A percentile compares a stretch with the other conserved stretches of the same genome.
Evolutionary conservation across 106 monocot species (phyloP).

Genomic region (Narthecium ossifragum): DNA sequence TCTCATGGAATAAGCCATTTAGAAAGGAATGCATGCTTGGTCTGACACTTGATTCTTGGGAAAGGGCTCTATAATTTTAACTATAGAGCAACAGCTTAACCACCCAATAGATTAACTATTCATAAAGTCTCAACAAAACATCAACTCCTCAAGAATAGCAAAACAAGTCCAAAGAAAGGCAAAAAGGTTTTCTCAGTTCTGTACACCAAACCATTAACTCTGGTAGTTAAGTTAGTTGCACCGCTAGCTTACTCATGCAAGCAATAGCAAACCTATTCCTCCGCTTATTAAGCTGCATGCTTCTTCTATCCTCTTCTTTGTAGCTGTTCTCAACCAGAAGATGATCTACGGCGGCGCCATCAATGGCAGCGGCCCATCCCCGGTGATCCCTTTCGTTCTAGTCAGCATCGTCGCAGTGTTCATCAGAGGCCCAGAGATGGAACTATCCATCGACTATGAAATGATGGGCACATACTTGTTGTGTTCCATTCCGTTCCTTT

Average conservation of each 20-base stretch:
- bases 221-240: conserved; percentile 2
- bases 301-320: not conserved
- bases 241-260: not conserved
- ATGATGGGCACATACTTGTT: too few species aligned
- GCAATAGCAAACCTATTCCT: too few species aligned
- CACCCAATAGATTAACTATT: not conserved
- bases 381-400: not conserved
- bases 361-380: not conserved
- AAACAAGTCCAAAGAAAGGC: too few species aligned
- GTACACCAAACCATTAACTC: too few species aligned
- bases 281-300: too few species aligned
- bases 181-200: not conserved
- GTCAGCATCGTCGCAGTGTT: not conserved
- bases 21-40: too few species aligned
- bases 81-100: not conserved
- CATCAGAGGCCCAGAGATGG: not conserved
- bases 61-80: too few species aligned
- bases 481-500: not conserved
- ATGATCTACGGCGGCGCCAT: not conserved
- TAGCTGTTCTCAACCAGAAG: too few species aligned
- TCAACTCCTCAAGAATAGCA: too few species aligned
- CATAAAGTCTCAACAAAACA: not conserved
- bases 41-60: too few species aligned
- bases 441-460: not conserved
- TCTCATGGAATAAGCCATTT: too few species aligned